These are phyloP conservation scores for Epithemia pelagica DNA, from an alignment of 108 stramenopile species.

Conservation along the genomic window DNA sequence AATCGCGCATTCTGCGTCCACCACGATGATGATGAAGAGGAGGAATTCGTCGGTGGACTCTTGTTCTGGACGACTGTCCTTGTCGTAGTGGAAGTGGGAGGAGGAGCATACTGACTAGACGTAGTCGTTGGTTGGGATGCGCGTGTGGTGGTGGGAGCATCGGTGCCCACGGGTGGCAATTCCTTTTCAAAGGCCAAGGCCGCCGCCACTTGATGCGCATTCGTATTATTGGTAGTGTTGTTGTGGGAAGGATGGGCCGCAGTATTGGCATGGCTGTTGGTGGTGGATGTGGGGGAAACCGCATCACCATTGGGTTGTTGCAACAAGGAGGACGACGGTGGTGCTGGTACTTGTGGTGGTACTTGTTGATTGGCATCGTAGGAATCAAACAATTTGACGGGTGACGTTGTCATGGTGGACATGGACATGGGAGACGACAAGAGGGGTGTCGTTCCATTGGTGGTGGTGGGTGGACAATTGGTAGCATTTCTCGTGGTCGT, in stretches of 20 bases:
- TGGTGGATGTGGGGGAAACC: not conserved
- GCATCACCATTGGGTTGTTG: too few species aligned
- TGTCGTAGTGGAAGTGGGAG: too few species aligned
- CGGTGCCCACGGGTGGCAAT: not conserved
- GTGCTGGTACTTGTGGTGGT: too few species aligned
- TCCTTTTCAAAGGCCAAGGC: not conserved
- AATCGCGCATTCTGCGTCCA: conserved; percentile 21
- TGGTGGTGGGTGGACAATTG: too few species aligned
- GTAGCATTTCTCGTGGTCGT: too few species aligned
- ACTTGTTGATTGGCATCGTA: too few species aligned
- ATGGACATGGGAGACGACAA: not conserved
- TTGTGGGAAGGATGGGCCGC: not conserved
- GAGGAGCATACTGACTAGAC: too few species aligned
- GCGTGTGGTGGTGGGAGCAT: not conserved
- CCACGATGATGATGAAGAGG: not conserved
- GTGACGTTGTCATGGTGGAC: not conserved
- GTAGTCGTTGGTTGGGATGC: not conserved
- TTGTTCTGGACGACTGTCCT: not conserved
- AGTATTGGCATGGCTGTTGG: not conserved
- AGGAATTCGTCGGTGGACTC: not conserved
- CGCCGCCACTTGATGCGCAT: not conserved
- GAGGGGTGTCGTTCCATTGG: too few species aligned
- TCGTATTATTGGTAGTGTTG: not conserved
- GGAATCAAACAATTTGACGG: not conserved
- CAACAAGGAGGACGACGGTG: too few species aligned